A percentile compares a stretch with the other conserved stretches of the same genome.
Conservation (phyloP, 495 filamentous ascomycete species). For the Lophium mytilinum region DNA sequence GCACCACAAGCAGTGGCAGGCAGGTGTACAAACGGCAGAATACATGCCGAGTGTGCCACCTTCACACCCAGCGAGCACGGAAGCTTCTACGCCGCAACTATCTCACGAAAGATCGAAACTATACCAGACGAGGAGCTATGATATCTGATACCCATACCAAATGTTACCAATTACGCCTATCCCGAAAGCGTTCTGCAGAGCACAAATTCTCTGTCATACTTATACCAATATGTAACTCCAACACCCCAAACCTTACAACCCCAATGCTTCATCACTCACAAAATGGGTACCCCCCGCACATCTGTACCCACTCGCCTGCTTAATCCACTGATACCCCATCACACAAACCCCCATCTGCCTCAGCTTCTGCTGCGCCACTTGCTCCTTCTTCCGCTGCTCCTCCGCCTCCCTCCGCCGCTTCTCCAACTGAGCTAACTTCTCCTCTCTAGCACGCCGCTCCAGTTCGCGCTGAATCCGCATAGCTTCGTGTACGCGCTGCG, state of each 20-base stretch:
- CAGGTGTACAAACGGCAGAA: too few relatives aligned
- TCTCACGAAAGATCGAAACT: too few relatives aligned
- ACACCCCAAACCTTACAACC: background rate
- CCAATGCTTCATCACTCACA: constrained; percentile 30
- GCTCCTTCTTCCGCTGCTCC: constrained; percentile 25
- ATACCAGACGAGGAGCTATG: too few relatives aligned
- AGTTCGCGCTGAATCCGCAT: constrained; percentile 8
- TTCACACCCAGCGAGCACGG: too few relatives aligned
- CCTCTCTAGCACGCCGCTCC: constrained; percentile 32
- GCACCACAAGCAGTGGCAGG: too few relatives aligned
- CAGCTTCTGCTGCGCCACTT: constrained; percentile 26
- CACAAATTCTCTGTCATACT: too few relatives aligned
- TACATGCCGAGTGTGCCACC: too few relatives aligned
- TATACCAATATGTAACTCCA: too few relatives aligned
- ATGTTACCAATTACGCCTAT: too few relatives aligned
- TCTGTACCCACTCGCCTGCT: constrained; percentile 34
- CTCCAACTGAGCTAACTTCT: constrained; percentile 30
- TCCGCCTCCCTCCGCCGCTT: constrained; percentile 24
- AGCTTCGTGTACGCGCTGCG: background rate
- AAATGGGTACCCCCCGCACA: constrained; percentile 48
- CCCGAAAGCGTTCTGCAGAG: too few relatives aligned
- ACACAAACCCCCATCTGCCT: constrained; percentile 30
- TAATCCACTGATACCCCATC: constrained; percentile 33
- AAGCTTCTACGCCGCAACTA: too few relatives aligned
- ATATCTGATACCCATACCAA: too few relatives aligned